Percentiles rank a stretch among this genome's conserved stretches.
These are phyloP conservation scores for Pseudogymnoascus sp. DNA, from an alignment of 2,329 filamentous ascomycete genomes.

Conservation along the genomic window DNA sequence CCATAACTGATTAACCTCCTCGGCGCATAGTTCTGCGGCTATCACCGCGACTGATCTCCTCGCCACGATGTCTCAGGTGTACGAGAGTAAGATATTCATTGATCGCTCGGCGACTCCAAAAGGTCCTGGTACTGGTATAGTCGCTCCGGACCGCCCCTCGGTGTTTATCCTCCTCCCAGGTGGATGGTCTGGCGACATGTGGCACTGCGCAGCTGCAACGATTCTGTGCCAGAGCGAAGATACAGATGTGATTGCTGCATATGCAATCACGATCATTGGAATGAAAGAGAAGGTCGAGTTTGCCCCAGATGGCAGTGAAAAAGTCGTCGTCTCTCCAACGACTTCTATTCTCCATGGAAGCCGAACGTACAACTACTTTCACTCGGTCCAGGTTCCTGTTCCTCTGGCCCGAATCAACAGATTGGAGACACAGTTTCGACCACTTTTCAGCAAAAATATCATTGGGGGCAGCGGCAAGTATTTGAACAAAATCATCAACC, in stretches of 20 bases:
- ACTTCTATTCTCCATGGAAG: neutral
- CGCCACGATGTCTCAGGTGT: neutral
- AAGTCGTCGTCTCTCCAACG: neutral
- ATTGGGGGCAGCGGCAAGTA: neutral
- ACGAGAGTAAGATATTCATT: neutral
- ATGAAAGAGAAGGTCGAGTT: neutral
- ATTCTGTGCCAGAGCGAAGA: neutral
- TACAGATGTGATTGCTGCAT: neutral
- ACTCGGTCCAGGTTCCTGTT: neutral
- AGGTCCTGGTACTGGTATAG: neutral
- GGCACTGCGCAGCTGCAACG: slow-evolving; percentile 1
- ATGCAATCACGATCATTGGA: neutral
- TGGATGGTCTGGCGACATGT: neutral
- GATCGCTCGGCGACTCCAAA: neutral
- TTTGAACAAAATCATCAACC: neutral
- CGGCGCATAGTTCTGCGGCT: neutral
- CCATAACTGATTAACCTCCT: neutral
- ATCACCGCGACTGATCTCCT: neutral
- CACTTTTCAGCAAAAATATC: neutral
- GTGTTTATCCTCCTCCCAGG: neutral
- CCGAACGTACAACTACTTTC: neutral
- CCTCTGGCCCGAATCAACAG: neutral
- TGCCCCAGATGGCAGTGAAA: neutral
- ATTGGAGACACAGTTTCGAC: neutral
- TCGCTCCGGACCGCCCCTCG: neutral